Evolutionary conservation across 1,139 yeast species (phyloP), one percentile per base, ranked within the genome.

Genomic region (Blastobotrys elegans): DNA sequence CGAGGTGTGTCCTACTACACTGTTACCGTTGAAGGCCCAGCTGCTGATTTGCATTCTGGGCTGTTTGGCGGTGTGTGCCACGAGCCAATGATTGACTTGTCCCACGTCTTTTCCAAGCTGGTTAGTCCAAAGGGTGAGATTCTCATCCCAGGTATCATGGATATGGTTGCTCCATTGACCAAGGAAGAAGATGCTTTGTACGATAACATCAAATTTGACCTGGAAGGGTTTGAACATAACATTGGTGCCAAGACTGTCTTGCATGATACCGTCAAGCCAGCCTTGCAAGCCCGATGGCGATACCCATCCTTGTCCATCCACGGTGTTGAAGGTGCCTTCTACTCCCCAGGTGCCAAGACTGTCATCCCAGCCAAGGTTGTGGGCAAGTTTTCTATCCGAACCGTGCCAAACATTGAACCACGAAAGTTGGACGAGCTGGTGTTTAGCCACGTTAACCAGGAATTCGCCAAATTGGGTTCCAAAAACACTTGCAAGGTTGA

Each of bases 201-300:
- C 67, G 94, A 90, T 56, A 76, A 76, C 51, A 89, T 92, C 65
- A 96, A 89, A 64, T 92, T 85, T 66, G 81, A 84, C 44, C 78
- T 89, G 48, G 82, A 76, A 38, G 98, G 90, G 57, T 78, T 92
- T 65, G 87, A 90, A 65, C 81, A 80, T 36, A 96, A 97, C 44
- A 73, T 92, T 33, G 97, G 97, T 46, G 83, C 96, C 20, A 66
- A 85, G 55, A 89, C 97, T 40, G 79, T 89, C 36, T 74, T 90
- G 53, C 84, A 84, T 70, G 76, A 80, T 54, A 76, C 77, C 65
- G 87, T 88, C 69, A 82, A 87, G 70, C 83, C 86, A 68, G 84
- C 90, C 56, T 79, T 92, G 63, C 92, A 89, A 84, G 97, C 92
- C 69, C 84, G 98, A 77, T 92, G 98, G 98, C 84, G 98, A 77